Percentiles rank a stretch among this genome's conserved stretches.
These are phyloP conservation scores for Blepharisma japonicum DNA, from an alignment of 73 alveolate species.

Conservation along the genomic window DNA sequence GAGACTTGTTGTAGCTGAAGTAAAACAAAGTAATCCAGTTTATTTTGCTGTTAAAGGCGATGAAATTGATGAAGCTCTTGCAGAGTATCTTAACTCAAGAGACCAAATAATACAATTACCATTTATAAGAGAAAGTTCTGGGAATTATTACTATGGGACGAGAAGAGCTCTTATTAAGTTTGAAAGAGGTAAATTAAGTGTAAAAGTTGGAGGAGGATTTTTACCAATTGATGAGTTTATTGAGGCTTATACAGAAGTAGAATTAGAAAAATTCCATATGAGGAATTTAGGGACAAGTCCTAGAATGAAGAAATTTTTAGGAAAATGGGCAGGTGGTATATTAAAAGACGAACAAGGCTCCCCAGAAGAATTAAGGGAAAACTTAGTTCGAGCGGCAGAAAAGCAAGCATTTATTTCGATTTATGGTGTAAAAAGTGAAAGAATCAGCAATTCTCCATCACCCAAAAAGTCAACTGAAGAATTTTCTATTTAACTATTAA, in stretches of 20 bases:
- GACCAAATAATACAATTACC: not conserved
- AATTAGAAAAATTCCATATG: not conserved
- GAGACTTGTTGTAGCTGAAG: conserved; percentile 1
- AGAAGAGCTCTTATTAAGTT: not conserved
- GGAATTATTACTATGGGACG: not conserved
- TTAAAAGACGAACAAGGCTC: no score
- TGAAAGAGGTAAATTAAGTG: conserved; percentile 2
- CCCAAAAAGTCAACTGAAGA: conserved; percentile 41
- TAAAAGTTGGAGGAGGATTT: conserved; percentile 12
- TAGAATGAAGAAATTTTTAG: not conserved
- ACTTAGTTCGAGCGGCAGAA: no score
- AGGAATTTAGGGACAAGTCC: not conserved
- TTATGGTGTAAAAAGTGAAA: no score
- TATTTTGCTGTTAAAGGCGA: not conserved
- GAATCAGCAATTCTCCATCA: no score
- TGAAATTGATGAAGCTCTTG: not conserved
- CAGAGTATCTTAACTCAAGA: not conserved
- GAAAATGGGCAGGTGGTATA: no score
- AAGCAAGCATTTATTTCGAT: no score
- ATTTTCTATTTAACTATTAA: conserved; percentile 48
- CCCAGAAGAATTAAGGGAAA: no score
- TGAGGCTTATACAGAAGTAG: conserved; percentile 11
- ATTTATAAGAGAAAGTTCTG: not conserved
- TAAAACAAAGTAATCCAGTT: not conserved
- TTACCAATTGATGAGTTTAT: conserved; percentile 8